Percentiles rank a stretch among this genome's conserved stretches.
phyloP scores from a whole-genome alignment of 169 alveolate genomes.

The Eimeria acervulina region DNA sequence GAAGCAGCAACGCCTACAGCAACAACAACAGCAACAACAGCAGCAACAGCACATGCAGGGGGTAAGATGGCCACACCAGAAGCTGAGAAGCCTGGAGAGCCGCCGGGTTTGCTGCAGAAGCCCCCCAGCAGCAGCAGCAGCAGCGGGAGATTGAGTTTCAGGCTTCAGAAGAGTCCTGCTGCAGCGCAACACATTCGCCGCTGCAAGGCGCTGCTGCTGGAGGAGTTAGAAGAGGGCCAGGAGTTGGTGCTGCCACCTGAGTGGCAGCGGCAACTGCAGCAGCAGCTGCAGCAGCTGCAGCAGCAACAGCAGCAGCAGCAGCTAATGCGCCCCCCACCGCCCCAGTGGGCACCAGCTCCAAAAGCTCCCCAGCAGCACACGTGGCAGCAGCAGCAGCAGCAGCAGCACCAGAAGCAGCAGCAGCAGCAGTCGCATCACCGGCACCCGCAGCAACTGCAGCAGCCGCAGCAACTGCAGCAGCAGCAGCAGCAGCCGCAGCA shows the following conservation, averaged over 20 bases:
- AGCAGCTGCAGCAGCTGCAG: slow-evolving; percentile 19
- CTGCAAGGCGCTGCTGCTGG: slow-evolving; percentile 48
- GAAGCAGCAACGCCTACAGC: too few species aligned
- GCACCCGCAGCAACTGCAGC: too few species aligned
- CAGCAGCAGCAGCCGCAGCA: not conserved
- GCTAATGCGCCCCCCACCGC: not conserved
- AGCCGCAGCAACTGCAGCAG: too few species aligned
- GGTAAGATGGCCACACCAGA: not conserved
- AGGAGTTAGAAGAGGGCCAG: slow-evolving; percentile 46
- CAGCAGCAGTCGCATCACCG: too few species aligned
- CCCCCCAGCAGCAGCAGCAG: not conserved
- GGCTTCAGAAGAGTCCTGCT: slow-evolving; percentile 53
- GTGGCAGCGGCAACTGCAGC: slow-evolving; percentile 57
- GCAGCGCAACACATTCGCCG: slow-evolving; percentile 34
- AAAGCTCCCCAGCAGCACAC: not conserved
- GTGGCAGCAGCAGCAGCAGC: not conserved
- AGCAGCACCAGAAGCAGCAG: too few species aligned
- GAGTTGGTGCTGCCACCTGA: slow-evolving; percentile 56
- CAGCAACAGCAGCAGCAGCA: slow-evolving; percentile 58
- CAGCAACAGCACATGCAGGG: too few species aligned
- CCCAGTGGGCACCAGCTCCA: not conserved
- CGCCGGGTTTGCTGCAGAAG: not conserved
- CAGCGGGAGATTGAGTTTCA: not conserved
- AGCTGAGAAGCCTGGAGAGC: not conserved
- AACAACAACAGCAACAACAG: too few species aligned